Percentiles rank a stretch among this genome's conserved stretches.
Conservation (phyloP, 176 grass and related monocot species). For the Zizania latifolia region DNA sequence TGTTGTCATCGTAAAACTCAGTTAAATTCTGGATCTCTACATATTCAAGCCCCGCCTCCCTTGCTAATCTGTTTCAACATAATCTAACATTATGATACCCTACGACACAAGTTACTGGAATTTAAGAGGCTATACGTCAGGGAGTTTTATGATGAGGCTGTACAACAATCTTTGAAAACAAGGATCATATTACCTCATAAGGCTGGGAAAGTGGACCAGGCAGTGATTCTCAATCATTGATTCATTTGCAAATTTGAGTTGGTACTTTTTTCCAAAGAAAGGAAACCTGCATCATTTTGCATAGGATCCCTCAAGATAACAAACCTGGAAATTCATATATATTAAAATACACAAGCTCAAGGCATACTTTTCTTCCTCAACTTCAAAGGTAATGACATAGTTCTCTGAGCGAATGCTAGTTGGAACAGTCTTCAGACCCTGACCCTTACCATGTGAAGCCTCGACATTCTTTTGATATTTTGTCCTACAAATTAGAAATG, state of each 20-base stretch:
- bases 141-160: not conserved
- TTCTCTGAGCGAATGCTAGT: conserved; percentile 96
- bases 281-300: conserved; percentile 60
- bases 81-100: conserved; percentile 22
- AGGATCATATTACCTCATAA: conserved; percentile 64
- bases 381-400: conserved; percentile 90
- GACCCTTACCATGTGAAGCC: conserved; percentile 80
- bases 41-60: conserved; percentile 83
- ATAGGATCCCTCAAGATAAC: conserved; percentile 22
- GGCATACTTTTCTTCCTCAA: conserved; percentile 96
- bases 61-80: conserved; percentile 72
- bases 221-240: conserved; percentile 59
- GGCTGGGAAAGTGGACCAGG: conserved; percentile 81
- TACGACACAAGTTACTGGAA: conserved; percentile 1
- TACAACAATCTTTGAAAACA: conserved; percentile 10
- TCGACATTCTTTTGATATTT: conserved; percentile 99
- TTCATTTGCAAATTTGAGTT: conserved; percentile 87
- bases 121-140: conserved; percentile 3
- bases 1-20: conserved; percentile 98
- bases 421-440: conserved; percentile 67
- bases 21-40: conserved; percentile 95
- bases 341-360: not conserved
- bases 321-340: not conserved
- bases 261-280: conserved; percentile 87
- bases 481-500: conserved; percentile 44